These are phyloP conservation scores for Thoreauomyces humboldtii DNA, from an alignment of 192 early-diverging fungal genomes.

Conservation along the genomic window DNA sequence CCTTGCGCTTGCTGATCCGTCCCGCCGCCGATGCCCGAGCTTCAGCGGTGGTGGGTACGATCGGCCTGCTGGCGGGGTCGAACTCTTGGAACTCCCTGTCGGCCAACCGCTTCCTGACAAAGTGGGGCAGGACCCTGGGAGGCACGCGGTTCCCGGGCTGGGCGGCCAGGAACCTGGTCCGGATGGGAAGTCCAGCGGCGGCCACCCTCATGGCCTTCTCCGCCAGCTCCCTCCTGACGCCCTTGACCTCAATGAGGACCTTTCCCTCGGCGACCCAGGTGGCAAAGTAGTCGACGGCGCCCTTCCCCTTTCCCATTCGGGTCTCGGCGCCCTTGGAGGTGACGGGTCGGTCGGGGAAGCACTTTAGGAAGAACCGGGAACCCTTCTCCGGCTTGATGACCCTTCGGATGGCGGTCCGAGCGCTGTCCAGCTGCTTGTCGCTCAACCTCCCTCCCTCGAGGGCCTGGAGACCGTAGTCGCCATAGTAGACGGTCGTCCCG, in stretches of 20 bases:
- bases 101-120: slow-evolving; percentile 24
- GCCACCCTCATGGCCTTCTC: slow-evolving; percentile 73
- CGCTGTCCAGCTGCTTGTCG: slow-evolving; percentile 79
- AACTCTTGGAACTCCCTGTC: slow-evolving; percentile 18
- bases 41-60: too few relatives aligned
- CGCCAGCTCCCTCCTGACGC: slow-evolving; percentile 78
- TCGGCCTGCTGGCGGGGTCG: too few relatives aligned
- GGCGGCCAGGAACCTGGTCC: slow-evolving; percentile 60
- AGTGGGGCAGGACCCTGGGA: slow-evolving; percentile 34
- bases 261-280: slow-evolving; percentile 85
- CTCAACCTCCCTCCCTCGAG: slow-evolving; percentile 78
- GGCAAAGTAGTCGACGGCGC: slow-evolving; percentile 88
- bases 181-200: slow-evolving; percentile 61
- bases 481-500: slow-evolving; percentile 83
- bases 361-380: slow-evolving; percentile 75
- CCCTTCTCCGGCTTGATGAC: slow-evolving; percentile 88
- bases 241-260: slow-evolving; percentile 86
- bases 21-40: too few relatives aligned
- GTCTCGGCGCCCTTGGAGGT: slow-evolving; percentile 86
- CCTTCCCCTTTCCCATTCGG: slow-evolving; percentile 98
- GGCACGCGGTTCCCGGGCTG: slow-evolving; percentile 13
- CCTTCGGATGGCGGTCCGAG: slow-evolving; percentile 67
- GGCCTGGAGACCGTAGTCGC: slow-evolving; percentile 90
- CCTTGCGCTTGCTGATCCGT: too few relatives aligned
- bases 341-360: slow-evolving; percentile 91